These are phyloP conservation scores for Aspergillus sp. DNA, from an alignment of 2,329 filamentous ascomycete genomes.

Conservation along the genomic window DNA sequence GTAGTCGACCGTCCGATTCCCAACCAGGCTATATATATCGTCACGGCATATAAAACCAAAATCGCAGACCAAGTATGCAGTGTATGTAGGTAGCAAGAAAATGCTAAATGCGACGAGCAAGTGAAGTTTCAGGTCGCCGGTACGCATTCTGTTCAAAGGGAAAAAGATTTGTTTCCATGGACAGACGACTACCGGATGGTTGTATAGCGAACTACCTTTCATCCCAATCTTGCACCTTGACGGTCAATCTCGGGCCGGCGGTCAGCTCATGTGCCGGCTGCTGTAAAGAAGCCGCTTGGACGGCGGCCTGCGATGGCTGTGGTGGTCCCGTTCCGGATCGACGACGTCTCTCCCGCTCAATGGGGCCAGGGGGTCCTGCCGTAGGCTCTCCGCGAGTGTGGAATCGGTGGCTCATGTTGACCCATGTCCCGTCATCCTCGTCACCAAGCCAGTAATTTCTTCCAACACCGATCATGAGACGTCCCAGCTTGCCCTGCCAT, in stretches of 20 bases:
- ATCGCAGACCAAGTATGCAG: conserved; percentile 14
- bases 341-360: conserved; percentile 60
- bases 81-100: conserved; percentile 6
- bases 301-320: conserved; percentile 36
- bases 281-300: conserved; percentile 36
- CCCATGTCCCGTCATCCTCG: conserved; percentile 62
- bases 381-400: conserved; percentile 43
- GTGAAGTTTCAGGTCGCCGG: neutral
- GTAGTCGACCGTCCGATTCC: conserved; percentile 4
- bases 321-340: conserved; percentile 61
- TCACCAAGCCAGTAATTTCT: conserved; percentile 77
- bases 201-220: conserved; percentile 25
- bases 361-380: conserved; percentile 42
- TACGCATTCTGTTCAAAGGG: neutral
- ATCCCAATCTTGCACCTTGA: conserved; percentile 40
- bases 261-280: conserved; percentile 32
- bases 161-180: neutral
- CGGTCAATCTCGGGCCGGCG: conserved; percentile 28
- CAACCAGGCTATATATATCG: conserved; percentile 24
- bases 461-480: conserved; percentile 72
- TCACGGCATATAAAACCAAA: conserved; percentile 24
- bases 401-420: conserved; percentile 62
- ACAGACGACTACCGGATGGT: neutral
- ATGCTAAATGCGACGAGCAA: conserved; percentile 5
- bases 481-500: conserved; percentile 75